These are phyloP conservation scores for Aspergillus leporis DNA, from an alignment of 495 filamentous ascomycete genomes.

Conservation along the genomic window DNA sequence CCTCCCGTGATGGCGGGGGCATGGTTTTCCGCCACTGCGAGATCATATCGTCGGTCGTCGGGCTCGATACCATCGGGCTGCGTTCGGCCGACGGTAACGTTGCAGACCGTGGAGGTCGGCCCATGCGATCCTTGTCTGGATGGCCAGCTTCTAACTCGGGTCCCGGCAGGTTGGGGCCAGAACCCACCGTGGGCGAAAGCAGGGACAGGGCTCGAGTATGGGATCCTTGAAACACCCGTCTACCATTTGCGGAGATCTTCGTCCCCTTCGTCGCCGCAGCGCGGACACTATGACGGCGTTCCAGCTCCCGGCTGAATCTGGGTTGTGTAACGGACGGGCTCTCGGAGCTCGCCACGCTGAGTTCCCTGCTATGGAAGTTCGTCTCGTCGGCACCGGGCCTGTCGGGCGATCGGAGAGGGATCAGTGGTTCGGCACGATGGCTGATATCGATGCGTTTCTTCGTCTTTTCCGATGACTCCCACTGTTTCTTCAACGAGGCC, in stretches of 20 bases:
- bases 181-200: constrained; percentile 63
- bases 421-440: constrained; percentile 54
- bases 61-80: constrained; percentile 19
- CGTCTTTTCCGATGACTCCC: constrained; percentile 73
- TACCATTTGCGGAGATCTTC: constrained; percentile 43
- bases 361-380: constrained; percentile 28
- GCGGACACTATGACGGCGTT: constrained; percentile 49
- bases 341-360: constrained; percentile 31
- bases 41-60: constrained; percentile 34
- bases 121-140: constrained; percentile 34
- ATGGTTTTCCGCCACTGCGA: constrained; percentile 44
- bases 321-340: constrained; percentile 35
- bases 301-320: constrained; percentile 48
- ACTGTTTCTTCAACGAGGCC: constrained; percentile 74
- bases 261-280: constrained; percentile 33
- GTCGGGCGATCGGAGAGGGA: constrained; percentile 53
- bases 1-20: constrained; percentile 53
- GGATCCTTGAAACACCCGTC: constrained; percentile 69
- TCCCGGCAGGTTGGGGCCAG: constrained; percentile 31
- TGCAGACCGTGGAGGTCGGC: constrained; percentile 45
- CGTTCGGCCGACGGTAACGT: constrained; percentile 50
- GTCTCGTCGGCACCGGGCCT: constrained; percentile 20
- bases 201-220: constrained; percentile 82
- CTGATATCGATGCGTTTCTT: constrained; percentile 70
- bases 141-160: constrained; percentile 17